phyloP scores from a whole-genome alignment of 2,329 filamentous ascomycete species.

The Elsinoe batatas region DNA sequence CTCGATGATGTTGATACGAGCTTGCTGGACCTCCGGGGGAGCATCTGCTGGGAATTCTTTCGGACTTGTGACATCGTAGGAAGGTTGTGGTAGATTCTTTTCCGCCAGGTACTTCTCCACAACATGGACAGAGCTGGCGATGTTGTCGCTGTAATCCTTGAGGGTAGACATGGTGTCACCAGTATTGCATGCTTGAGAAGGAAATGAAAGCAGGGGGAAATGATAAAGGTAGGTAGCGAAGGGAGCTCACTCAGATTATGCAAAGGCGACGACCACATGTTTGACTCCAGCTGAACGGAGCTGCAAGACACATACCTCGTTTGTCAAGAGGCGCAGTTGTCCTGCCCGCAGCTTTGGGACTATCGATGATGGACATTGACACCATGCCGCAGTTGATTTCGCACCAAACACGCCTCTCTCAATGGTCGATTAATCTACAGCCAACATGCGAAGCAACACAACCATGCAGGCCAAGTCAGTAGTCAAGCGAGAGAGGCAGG shows the following conservation, averaged over 20 bases:
- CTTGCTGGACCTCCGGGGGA: constrained; percentile 1
- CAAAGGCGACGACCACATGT: too few relatives aligned
- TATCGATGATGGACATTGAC: not conserved
- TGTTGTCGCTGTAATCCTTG: constrained; percentile 7
- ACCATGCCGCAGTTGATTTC: not conserved
- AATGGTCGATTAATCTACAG: constrained; percentile 1
- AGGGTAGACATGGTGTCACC: not conserved
- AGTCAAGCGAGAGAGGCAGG: not conserved
- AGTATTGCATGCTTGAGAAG: not conserved
- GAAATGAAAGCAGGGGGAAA: not conserved
- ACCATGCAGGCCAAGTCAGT: not conserved
- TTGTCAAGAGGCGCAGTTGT: not conserved
- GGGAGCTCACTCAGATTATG: too few relatives aligned
- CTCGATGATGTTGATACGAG: constrained; percentile 7
- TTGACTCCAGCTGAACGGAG: not conserved
- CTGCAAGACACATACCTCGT: not conserved
- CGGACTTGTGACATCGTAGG: not conserved
- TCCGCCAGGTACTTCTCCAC: constrained; percentile 4
- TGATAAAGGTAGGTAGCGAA: not conserved
- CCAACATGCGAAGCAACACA: not conserved
- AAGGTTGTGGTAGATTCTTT: constrained; percentile 1
- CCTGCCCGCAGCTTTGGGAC: not conserved
- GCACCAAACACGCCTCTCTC: not conserved
- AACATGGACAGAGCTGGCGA: not conserved
- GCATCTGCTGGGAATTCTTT: constrained; percentile 9